Percentiles rank a stretch among this genome's conserved stretches.
Conservation (phyloP, 257 asterid genomes). For the Plectranthus barbatus region DNA sequence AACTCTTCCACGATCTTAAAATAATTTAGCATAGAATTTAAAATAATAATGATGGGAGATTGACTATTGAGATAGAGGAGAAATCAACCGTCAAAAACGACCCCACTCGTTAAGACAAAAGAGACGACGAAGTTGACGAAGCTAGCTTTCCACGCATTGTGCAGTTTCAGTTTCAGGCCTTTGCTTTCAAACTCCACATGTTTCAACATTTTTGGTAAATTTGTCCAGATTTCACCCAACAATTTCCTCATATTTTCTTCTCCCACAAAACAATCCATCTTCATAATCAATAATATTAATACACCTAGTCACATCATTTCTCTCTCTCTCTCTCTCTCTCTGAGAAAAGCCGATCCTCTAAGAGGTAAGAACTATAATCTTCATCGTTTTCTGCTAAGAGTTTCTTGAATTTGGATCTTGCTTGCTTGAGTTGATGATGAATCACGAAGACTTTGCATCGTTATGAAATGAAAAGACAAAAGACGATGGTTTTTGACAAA, state of each 20-base stretch:
- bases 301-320: background rate
- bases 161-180: background rate
- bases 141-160: constrained; percentile 1
- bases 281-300: too few relatives aligned
- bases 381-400: background rate
- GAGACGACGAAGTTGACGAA: constrained; percentile 11
- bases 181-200: background rate
- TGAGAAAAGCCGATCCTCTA: background rate
- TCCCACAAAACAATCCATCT: background rate
- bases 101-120: constrained; percentile 6
- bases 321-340: background rate
- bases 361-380: background rate
- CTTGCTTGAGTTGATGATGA: background rate
- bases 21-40: too few relatives aligned
- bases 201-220: background rate
- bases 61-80: background rate
- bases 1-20: too few relatives aligned
- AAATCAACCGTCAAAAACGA: background rate
- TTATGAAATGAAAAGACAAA: background rate
- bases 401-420: background rate
- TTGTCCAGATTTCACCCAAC: background rate
- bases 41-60: background rate
- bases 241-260: background rate
- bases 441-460: background rate
- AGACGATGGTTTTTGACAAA: background rate